Conservation (phyloP, 2,329 filamentous ascomycete species). For the Neofusicoccum sp. region DNA sequence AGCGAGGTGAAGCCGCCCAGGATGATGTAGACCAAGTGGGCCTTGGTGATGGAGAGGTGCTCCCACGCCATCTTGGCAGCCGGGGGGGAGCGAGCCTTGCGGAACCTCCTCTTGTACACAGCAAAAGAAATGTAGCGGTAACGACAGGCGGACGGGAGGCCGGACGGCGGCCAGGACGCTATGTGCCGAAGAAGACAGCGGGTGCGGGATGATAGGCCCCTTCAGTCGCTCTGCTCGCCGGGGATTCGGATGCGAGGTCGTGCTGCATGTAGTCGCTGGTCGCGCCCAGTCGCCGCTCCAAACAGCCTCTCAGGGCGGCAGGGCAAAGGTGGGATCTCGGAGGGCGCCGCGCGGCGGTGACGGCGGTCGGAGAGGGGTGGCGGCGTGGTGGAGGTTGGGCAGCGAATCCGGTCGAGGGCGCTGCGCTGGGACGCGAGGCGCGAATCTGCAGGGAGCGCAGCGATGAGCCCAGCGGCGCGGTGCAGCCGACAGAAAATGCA, state of each 20-base stretch:
- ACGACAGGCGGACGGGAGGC: conserved; percentile 12
- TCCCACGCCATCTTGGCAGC: conserved; percentile 66
- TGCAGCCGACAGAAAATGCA: neutral
- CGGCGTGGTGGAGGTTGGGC: neutral
- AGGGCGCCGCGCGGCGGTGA: conserved; percentile 4
- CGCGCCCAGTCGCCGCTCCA: conserved; percentile 52
- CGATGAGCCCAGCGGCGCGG: conserved; percentile 1
- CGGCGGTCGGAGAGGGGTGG: neutral
- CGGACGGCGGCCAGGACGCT: conserved; percentile 16
- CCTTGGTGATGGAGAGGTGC: conserved; percentile 81
- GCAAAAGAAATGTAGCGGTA: neutral
- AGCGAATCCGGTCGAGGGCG: neutral
- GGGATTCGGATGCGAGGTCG: conserved; percentile 26
- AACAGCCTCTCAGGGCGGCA: conserved; percentile 6
- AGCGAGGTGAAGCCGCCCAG: conserved; percentile 94
- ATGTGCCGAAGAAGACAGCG: conserved; percentile 27
- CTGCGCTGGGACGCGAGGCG: neutral
- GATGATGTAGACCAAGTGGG: conserved; percentile 98
- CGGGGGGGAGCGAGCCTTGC: neutral
- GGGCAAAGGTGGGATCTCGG: neutral
- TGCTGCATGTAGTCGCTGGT: conserved; percentile 46
- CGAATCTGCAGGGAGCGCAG: neutral
- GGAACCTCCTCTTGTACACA: neutral
- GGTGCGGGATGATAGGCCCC: conserved; percentile 22
- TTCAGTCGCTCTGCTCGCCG: conserved; percentile 24